A percentile compares a stretch with the other conserved stretches of the same genome.
Evolutionary conservation across 2,329 filamentous ascomycete genomes (phyloP).

Genomic region (Diplodia corticola): DNA sequence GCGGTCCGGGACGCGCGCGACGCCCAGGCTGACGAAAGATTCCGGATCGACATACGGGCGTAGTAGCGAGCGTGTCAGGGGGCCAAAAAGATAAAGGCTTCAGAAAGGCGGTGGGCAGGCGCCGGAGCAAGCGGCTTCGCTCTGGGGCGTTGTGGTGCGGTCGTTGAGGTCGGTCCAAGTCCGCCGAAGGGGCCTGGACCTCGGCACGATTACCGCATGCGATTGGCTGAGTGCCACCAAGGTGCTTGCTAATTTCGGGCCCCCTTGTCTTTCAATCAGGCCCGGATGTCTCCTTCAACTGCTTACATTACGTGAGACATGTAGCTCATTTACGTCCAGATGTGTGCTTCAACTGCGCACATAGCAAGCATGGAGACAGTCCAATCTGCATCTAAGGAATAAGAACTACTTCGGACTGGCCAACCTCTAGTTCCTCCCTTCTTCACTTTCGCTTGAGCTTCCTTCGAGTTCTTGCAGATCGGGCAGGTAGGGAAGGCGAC

Average conservation of each 20-base stretch:
- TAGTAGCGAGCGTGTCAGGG: neutral
- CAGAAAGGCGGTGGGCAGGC: conserved; percentile 6
- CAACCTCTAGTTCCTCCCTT: no score
- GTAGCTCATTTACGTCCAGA: no score
- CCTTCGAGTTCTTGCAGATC: no score
- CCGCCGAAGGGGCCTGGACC: neutral
- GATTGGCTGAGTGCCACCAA: neutral
- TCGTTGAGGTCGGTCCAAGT: conserved; percentile 12
- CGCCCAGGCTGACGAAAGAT: neutral
- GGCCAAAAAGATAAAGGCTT: neutral
- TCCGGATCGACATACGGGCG: conserved; percentile 8
- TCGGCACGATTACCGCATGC: neutral
- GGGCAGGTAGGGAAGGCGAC: no score
- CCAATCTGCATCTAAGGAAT: no score
- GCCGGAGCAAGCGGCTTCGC: neutral
- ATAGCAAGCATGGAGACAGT: no score
- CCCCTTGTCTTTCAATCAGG: neutral
- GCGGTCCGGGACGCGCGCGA: neutral
- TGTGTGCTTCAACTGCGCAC: no score
- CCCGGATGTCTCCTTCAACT: neutral
- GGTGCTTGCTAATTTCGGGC: neutral
- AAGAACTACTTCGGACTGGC: no score
- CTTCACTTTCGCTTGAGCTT: no score
- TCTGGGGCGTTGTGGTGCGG: neutral
- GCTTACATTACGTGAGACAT: no score